Percentiles rank a stretch among this genome's conserved stretches.
Evolutionary conservation across 306 rosid genomes (phyloP).

Genomic region (Sesbania bispinosa): DNA sequence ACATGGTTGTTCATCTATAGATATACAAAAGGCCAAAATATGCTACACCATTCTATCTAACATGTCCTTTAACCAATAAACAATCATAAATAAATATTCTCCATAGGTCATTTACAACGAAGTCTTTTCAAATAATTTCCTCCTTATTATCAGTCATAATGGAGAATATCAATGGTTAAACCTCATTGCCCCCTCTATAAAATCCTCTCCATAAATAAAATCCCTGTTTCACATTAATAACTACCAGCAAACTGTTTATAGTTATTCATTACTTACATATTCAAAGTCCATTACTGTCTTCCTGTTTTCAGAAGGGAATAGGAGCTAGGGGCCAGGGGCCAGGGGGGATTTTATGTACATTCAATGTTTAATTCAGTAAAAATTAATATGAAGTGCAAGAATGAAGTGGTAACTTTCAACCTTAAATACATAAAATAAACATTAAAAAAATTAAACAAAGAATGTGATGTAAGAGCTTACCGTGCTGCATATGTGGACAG

Average conservation of each 20-base stretch:
- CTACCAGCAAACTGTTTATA: background rate
- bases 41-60: no score
- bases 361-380: background rate
- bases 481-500: slow-evolving; percentile 93
- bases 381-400: background rate
- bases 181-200: no score
- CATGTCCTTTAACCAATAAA: no score
- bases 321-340: background rate
- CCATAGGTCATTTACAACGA: no score
- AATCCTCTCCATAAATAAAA: background rate
- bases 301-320: background rate
- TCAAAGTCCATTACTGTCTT: background rate
- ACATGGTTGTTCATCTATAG: background rate
- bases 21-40: background rate
- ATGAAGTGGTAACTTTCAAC: background rate
- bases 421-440: background rate
- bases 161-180: background rate
- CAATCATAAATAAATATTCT: no score
- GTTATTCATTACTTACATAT: background rate
- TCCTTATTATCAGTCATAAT: no score
- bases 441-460: no score
- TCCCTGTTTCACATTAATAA: background rate
- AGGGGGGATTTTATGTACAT: background rate
- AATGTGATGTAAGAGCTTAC: slow-evolving; percentile 43
- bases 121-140: no score